phyloP scores from a whole-genome alignment of 768 basidiomycete genomes.

The Tremella yokohamensis region DNA sequence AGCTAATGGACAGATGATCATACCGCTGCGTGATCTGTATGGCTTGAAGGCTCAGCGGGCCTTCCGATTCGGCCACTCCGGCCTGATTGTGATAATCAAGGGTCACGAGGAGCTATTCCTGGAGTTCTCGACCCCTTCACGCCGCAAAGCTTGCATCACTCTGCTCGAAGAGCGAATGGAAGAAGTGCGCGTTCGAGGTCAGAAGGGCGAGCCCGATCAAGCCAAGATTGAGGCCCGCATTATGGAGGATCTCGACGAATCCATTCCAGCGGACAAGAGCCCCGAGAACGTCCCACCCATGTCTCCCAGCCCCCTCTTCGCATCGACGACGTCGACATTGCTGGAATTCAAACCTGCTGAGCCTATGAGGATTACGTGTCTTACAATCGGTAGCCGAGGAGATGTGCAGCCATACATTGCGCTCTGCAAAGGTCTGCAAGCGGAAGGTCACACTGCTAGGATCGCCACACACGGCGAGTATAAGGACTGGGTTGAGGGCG shows the following conservation, averaged over 20 bases:
- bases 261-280: slow-evolving; percentile 33
- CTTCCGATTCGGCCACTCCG: slow-evolving; percentile 82
- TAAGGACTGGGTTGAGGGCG: slow-evolving; percentile 88
- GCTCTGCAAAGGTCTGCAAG: slow-evolving; percentile 68
- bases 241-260: slow-evolving; percentile 76
- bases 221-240: slow-evolving; percentile 64
- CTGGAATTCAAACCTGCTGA: slow-evolving; percentile 85
- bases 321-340: slow-evolving; percentile 91
- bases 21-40: slow-evolving; percentile 85
- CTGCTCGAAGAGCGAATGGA: slow-evolving; percentile 80
- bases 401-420: slow-evolving; percentile 99
- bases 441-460: slow-evolving; percentile 70
- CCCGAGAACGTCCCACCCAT: slow-evolving; percentile 14
- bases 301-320: slow-evolving; percentile 72
- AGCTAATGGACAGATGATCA: slow-evolving; percentile 70
- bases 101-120: slow-evolving; percentile 98
- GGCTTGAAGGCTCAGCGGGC: slow-evolving; percentile 79
- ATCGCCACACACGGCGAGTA: slow-evolving; percentile 97
- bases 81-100: slow-evolving; percentile 82
- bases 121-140: slow-evolving; percentile 78
- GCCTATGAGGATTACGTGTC: slow-evolving; percentile 81
- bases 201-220: slow-evolving; percentile 17
- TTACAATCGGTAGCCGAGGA: slow-evolving; percentile 93
- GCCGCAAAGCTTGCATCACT: slow-evolving; percentile 70
- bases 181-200: slow-evolving; percentile 56